Evolutionary conservation across 805 yeast species (phyloP), one percentile per base, ranked within the genome.

Genomic region (Candida oleophila): DNA sequence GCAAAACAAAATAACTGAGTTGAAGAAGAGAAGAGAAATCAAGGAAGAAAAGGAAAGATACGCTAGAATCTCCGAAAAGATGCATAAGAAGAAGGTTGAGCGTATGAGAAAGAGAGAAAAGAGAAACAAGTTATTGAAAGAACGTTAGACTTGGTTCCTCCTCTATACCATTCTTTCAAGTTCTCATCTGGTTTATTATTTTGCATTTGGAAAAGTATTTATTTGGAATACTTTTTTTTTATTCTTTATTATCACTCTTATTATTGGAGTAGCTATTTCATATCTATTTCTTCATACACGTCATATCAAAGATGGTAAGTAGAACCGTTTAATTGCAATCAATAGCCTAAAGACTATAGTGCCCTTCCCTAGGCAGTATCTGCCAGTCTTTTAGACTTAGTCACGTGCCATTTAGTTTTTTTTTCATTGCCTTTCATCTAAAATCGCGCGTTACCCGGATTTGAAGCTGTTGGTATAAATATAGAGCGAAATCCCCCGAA

Each of bases 21-120:
- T 83, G 44, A 88, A 84, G 71, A 88, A 85, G 55, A 83, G 87
- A 66, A 79, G 86, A 60, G 90, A 83, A 56, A 80, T 81, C 64
- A 86, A 85, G 73, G 97, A 79, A 48, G 99, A 92, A 66, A 82
- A 81, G 66, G 97, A 92, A 64, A 80, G 99, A 57, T 88, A 83
- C 61, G 96, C 87, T 59, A 75, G 74, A 60, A 64, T 92, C 62
- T 94, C 96, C 11, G 77, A 80, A 47, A 89, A 86, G 68, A 88
- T 92, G 96, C 92, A 89, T 62, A 86, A 86, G 38, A 91, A 90
- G 83, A 87, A 82, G 73, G 87, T 90, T 36, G 98, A 90, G 53
- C 81, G 99, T 68, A 64, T 92, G 70, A 84, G 87, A 71, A 84
- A 86, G 73, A 83, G 86, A 62, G 99, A 92, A 64, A 92, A 92